phyloP scores from a whole-genome alignment of 2,329 filamentous ascomycete species.

The Thelonectria olida region DNA sequence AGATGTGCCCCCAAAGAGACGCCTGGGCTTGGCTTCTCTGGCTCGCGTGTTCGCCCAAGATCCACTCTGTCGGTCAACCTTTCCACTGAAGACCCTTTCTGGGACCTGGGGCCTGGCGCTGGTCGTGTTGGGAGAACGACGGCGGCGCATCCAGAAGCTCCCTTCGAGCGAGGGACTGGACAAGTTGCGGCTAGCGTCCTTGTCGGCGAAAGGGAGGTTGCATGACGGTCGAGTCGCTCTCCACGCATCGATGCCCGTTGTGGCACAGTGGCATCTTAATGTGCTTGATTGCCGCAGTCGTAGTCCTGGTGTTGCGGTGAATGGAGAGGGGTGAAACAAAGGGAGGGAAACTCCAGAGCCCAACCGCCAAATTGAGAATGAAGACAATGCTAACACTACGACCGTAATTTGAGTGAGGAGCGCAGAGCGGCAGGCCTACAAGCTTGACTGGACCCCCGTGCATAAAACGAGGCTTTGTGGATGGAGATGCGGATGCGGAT shows the following conservation, averaged over 20 bases:
- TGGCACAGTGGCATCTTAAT: conserved; percentile 9
- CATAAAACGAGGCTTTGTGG: conserved; percentile 5
- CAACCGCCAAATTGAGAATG: not conserved
- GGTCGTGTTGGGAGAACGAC: conserved; percentile 13
- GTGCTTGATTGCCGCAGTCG: not conserved
- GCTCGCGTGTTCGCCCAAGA: conserved; percentile 19
- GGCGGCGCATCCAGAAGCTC: conserved; percentile 28
- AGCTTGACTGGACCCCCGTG: conserved; percentile 14
- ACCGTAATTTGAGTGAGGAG: not conserved
- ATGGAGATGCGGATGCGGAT: conserved; percentile 13
- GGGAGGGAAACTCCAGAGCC: not conserved
- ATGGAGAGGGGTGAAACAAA: conserved; percentile 22
- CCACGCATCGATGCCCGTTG: conserved; percentile 19
- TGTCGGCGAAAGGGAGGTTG: conserved; percentile 40
- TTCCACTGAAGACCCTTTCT: not conserved
- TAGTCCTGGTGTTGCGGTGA: conserved; percentile 19
- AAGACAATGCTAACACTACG: not conserved
- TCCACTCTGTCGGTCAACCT: conserved; percentile 15
- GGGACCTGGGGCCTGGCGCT: conserved; percentile 8
- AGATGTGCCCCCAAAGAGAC: conserved; percentile 9
- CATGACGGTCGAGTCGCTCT: conserved; percentile 26
- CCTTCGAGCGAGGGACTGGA: conserved; percentile 39
- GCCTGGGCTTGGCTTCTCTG: conserved; percentile 1
- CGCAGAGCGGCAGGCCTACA: conserved; percentile 7
- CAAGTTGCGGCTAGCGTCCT: conserved; percentile 29